phyloP scores from a whole-genome alignment of 164 flowering plant species.

The Liriodendron chinense region DNA sequence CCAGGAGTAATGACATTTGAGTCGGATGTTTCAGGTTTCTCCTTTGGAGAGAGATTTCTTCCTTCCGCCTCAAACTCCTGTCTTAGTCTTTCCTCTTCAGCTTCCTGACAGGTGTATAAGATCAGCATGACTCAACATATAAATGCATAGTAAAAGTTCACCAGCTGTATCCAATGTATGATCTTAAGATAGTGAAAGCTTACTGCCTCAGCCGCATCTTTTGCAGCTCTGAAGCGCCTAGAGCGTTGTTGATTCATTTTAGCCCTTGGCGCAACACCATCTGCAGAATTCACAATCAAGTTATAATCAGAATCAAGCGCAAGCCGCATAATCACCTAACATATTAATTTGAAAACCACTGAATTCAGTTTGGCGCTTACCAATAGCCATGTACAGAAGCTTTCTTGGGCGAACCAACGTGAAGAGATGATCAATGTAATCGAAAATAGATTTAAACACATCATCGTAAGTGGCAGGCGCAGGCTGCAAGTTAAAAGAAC shows the following conservation, averaged over 20 bases:
- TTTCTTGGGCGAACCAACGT: slow-evolving; percentile 89
- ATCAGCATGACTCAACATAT: not conserved
- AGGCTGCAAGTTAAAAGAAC: slow-evolving; percentile 51
- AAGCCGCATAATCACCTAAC: not conserved
- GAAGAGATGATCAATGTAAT: slow-evolving; percentile 87
- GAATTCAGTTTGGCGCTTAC: slow-evolving; percentile 36
- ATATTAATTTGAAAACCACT: not conserved
- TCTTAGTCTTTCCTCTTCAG: slow-evolving; percentile 82
- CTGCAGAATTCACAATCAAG: slow-evolving; percentile 32
- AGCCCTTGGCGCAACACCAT: slow-evolving; percentile 99
- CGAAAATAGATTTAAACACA: slow-evolving; percentile 82
- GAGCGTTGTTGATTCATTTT: slow-evolving; percentile 99
- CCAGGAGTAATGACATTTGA: slow-evolving; percentile 99
- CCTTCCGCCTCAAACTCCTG: slow-evolving; percentile 68
- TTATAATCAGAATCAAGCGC: not conserved
- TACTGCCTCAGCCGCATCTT: slow-evolving; percentile 97
- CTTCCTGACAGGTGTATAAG: slow-evolving; percentile 49
- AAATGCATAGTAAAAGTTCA: not conserved
- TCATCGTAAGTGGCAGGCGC: slow-evolving; percentile 82
- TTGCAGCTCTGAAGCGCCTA: slow-evolving; percentile 96
- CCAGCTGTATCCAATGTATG: not conserved
- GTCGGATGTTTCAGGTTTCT: slow-evolving; percentile 81
- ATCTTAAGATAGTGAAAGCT: slow-evolving; percentile 17
- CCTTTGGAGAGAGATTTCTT: slow-evolving; percentile 38
- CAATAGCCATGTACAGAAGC: slow-evolving; percentile 94